Percentiles rank a stretch among this genome's conserved stretches.
phyloP scores from a whole-genome alignment of 345 rosid genomes.

The Aethionema arabicum region DNA sequence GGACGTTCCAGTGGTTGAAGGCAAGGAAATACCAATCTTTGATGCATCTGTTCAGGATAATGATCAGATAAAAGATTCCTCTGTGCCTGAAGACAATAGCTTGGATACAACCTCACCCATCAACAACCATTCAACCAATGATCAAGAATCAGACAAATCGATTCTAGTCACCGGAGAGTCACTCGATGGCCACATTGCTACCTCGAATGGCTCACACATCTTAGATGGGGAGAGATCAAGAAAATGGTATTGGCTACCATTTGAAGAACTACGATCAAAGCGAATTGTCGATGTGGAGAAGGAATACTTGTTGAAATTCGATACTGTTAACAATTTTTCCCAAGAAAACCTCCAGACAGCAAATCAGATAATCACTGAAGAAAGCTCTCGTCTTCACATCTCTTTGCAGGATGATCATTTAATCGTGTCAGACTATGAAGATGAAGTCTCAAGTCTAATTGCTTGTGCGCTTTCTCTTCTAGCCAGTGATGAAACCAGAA shows the following conservation, averaged over 20 bases:
- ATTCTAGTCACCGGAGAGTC: constrained; percentile 40
- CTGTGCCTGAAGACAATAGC: constrained; percentile 31
- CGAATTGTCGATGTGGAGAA: constrained; percentile 56
- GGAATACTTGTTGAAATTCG: constrained; percentile 57
- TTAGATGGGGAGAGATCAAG: constrained; percentile 45
- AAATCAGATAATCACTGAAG: constrained; percentile 63
- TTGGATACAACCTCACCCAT: constrained; percentile 10
- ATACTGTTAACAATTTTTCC: constrained; percentile 42
- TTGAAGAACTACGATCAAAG: constrained; percentile 58
- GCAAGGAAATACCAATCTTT: constrained; percentile 46
- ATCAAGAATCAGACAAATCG: constrained; percentile 38
- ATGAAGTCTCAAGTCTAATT: constrained; percentile 87
- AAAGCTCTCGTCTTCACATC: constrained; percentile 70
- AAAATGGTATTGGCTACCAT: constrained; percentile 91
- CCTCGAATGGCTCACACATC: constrained; percentile 39
- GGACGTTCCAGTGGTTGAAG: constrained; percentile 28
- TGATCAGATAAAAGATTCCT: constrained; percentile 26
- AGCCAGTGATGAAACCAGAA: constrained; percentile 38
- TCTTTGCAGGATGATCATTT: constrained; percentile 53
- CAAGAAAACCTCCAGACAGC: constrained; percentile 47
- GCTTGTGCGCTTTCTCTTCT: constrained; percentile 72
- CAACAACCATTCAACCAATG: constrained; percentile 23
- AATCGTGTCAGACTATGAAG: constrained; percentile 79
- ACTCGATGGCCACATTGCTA: constrained; percentile 34
- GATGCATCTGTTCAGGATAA: constrained; percentile 36